Evolutionary conservation across 2,329 filamentous ascomycete genomes (phyloP), one percentile per base, ranked within the genome.

Genomic region (Colletotrichum tropicale): DNA sequence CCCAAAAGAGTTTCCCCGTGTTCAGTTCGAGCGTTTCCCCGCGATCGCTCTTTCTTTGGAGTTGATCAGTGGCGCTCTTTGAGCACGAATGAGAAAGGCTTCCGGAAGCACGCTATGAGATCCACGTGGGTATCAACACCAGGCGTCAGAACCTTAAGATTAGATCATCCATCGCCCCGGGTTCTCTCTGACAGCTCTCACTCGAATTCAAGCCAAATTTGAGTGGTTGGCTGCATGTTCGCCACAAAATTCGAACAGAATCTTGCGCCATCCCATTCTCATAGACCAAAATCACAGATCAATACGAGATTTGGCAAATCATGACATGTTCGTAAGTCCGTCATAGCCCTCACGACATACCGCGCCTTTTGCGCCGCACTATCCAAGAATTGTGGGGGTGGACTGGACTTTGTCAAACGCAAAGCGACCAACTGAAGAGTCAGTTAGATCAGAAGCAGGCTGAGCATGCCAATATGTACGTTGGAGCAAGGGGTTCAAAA

Each of bases 91-190:
- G n/a, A 21, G n/a, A 21, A 52, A 8, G 43, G 43, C 12, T 21
- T 24, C 12, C 43, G 43, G n/a, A 52, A 52, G 43, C 43, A 52
- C 43, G n/a, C 43, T 5, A 52, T 52, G 43, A 52, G 43, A 15
- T 58, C 55, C 55, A 30, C 55, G 24, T 58, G 55, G 24, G 24
- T 16, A 58, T 30, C 24, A 58, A 21, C 9, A n/a, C 12, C 24
- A 6, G 55, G 21, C 21, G 15, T 30, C 55, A 58, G 24, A 30
- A 58, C 55, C 55, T 58, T 58, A 30, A 30, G 24, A 58, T n/a
- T 58, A 58, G 55, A 30, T 58, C 55, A 58, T 58, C 55, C 55
- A 58, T 58, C 55, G 55, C 55, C 24, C 26, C 15, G 55, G 55
- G 55, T 58, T 58, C 24, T 28, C 55, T 52, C 6, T 58, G 55